Percentiles rank a stretch among this genome's conserved stretches.
phyloP scores from a whole-genome alignment of 805 yeast genomes.

The Debaryomyces prosopidis region DNA sequence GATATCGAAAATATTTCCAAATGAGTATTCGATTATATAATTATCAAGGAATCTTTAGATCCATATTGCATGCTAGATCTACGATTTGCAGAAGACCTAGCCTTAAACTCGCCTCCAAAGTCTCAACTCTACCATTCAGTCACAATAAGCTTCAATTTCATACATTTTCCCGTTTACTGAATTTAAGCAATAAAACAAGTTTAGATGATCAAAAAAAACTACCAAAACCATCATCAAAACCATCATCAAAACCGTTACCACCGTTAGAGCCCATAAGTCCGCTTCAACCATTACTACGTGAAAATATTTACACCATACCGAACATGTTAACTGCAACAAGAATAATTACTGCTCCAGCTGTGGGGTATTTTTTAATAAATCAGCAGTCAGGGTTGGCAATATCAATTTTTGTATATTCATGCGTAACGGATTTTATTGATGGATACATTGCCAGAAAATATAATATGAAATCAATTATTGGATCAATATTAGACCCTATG shows the following conservation, averaged over 20 bases:
- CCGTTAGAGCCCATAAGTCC: not conserved
- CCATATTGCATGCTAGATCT: not conserved
- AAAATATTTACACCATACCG: conserved; percentile 79
- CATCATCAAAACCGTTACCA: not conserved
- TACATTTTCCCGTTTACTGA: not conserved
- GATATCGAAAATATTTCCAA: no score
- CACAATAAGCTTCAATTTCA: not conserved
- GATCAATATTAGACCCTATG: conserved; percentile 90
- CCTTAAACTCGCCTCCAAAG: not conserved
- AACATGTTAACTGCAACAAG: conserved; percentile 81
- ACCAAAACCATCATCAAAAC: not conserved
- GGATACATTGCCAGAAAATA: conserved; percentile 86
- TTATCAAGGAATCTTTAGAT: not conserved
- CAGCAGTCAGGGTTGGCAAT: conserved; percentile 67
- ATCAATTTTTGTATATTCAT: conserved; percentile 76
- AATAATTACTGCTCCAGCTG: conserved; percentile 76
- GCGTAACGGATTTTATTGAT: conserved; percentile 88
- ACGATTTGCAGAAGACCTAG: not conserved
- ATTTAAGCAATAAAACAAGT: not conserved
- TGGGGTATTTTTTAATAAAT: conserved; percentile 75
- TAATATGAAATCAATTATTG: conserved; percentile 77
- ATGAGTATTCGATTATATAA: not conserved
- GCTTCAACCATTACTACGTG: conserved; percentile 19
- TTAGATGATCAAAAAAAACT: not conserved
- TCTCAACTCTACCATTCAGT: not conserved